A percentile compares a stretch with the other conserved stretches of the same genome.
Conservation (phyloP, 345 rosid genomes). For the Syzygium jambos region DNA sequence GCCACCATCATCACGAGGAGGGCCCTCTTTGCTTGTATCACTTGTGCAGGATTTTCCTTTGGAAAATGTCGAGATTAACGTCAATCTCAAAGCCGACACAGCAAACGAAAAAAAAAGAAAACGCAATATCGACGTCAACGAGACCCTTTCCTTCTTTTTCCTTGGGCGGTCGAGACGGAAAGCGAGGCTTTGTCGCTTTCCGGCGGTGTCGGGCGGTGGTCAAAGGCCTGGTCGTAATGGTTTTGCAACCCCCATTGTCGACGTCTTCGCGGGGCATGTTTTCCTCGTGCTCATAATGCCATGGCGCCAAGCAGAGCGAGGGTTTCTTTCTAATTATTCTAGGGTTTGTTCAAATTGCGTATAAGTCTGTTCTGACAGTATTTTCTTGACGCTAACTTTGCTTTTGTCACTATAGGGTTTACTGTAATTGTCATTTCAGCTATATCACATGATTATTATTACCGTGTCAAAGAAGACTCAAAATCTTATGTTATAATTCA, state of each 20-base stretch:
- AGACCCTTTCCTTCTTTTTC: background rate
- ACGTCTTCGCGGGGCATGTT: background rate
- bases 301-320: background rate
- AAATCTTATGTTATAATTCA: background rate
- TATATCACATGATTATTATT: background rate
- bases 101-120: no score
- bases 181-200: background rate
- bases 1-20: background rate
- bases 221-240: background rate
- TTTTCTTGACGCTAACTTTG: background rate
- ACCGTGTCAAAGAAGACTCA: background rate
- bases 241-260: background rate
- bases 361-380: background rate
- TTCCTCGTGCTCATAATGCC: background rate
- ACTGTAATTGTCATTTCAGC: background rate
- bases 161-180: constrained; percentile 12
- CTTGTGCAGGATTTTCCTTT: background rate
- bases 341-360: background rate
- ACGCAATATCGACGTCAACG: no score
- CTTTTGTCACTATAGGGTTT: background rate
- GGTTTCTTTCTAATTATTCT: background rate
- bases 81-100: background rate
- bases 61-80: background rate
- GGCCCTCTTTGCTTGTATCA: background rate
- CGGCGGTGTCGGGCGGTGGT: constrained; percentile 4